Evolutionary conservation across 2,329 filamentous ascomycete genomes (phyloP).

Genomic region (Fusarium sublunatum): DNA sequence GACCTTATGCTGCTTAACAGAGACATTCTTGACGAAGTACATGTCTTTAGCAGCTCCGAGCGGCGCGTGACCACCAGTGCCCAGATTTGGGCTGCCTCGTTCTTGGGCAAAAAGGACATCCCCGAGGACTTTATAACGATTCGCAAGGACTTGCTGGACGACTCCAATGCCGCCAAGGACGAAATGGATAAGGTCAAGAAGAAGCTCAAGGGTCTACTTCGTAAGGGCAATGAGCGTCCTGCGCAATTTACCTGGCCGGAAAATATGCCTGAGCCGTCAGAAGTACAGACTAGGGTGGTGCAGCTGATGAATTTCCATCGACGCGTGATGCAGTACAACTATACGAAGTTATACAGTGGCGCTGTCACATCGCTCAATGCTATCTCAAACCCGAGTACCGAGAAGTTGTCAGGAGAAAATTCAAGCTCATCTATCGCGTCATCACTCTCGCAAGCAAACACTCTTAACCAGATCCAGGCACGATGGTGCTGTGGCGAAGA

Average conservation of each 20-base stretch:
- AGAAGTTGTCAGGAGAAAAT: slow-evolving; percentile 57
- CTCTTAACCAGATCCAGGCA: slow-evolving; percentile 79
- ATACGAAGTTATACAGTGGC: slow-evolving; percentile 78
- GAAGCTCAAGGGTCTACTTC: slow-evolving; percentile 91
- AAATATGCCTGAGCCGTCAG: slow-evolving; percentile 92
- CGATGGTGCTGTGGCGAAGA: slow-evolving; percentile 98
- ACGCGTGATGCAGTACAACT: slow-evolving; percentile 94
- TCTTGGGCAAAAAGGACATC: slow-evolving; percentile 87
- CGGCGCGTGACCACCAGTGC: slow-evolving; percentile 94
- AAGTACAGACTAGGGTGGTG: slow-evolving; percentile 91
- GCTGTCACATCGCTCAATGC: slow-evolving; percentile 71
- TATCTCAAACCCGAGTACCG: slow-evolving; percentile 63
- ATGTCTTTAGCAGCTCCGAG: slow-evolving; percentile 96
- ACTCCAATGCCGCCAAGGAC: slow-evolving; percentile 98
- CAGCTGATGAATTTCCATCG: slow-evolving; percentile 98
- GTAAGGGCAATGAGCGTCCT: slow-evolving; percentile 92
- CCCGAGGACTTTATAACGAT: slow-evolving; percentile 88
- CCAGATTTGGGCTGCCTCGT: slow-evolving; percentile 93
- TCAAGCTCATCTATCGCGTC: slow-evolving; percentile 59
- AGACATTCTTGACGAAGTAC: slow-evolving; percentile 90
- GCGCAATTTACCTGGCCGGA: slow-evolving; percentile 98
- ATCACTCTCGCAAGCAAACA: slow-evolving; percentile 69
- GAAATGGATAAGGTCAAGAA: slow-evolving; percentile 99
- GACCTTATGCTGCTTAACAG: slow-evolving; percentile 93
- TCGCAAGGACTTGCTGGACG: slow-evolving; percentile 93